phyloP scores from a whole-genome alignment of 352 stramenopile species.

The Pythium dissotocum region DNA sequence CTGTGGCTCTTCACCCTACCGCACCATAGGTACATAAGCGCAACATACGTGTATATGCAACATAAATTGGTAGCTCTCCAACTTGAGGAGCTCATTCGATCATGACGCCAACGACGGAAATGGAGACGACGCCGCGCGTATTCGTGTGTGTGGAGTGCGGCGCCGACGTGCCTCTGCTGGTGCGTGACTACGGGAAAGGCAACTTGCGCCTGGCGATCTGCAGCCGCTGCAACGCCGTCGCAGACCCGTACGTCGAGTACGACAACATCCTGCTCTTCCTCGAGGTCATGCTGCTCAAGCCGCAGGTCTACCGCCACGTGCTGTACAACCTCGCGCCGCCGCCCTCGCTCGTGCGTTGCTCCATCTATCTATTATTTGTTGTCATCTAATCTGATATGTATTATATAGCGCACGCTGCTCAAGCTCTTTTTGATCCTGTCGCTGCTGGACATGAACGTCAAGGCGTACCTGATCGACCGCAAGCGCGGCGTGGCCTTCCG shows the following conservation, averaged over 20 bases:
- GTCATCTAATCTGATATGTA: background rate
- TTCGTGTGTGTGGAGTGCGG: slow-evolving; percentile 83
- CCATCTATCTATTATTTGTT: background rate
- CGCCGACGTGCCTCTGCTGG: slow-evolving; percentile 53
- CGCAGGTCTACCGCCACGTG: slow-evolving; percentile 85
- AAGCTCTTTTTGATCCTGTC: slow-evolving; percentile 79
- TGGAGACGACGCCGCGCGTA: slow-evolving; percentile 15
- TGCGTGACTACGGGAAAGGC: slow-evolving; percentile 85
- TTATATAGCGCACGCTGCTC: slow-evolving; percentile 45
- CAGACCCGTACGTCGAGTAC: slow-evolving; percentile 90
- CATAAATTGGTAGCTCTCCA: background rate
- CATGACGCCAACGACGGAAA: slow-evolving; percentile 4
- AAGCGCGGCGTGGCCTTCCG: slow-evolving; percentile 58
- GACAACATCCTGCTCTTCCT: slow-evolving; percentile 84
- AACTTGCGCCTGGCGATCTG: slow-evolving; percentile 84
- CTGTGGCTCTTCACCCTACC: slow-evolving; percentile 28
- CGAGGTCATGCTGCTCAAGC: slow-evolving; percentile 82
- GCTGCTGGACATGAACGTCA: slow-evolving; percentile 87
- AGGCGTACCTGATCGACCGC: slow-evolving; percentile 78
- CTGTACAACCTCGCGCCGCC: slow-evolving; percentile 74
- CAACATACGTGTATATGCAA: background rate
- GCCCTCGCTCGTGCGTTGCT: slow-evolving; percentile 34
- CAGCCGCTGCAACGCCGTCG: slow-evolving; percentile 60
- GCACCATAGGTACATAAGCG: slow-evolving; percentile 9
- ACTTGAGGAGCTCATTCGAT: background rate